phyloP scores from a whole-genome alignment of 106 monocot genomes.

The Dioscorea alata region DNA sequence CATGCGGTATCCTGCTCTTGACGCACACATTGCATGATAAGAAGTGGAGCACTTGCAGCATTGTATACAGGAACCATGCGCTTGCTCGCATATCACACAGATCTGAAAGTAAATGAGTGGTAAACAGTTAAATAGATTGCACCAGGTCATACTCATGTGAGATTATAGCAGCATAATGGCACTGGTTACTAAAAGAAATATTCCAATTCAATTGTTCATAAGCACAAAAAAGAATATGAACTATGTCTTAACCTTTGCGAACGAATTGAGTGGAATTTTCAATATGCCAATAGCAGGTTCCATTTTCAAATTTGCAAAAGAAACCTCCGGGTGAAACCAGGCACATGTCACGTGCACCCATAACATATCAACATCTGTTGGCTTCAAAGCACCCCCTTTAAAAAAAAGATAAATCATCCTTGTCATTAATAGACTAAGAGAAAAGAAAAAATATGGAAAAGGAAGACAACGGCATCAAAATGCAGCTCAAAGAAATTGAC shows the following conservation, averaged over 20 bases:
- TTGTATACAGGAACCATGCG: slow-evolving; percentile 90
- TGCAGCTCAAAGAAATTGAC: too few relatives aligned
- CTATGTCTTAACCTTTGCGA: slow-evolving; percentile 56
- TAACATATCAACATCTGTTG: slow-evolving; percentile 61
- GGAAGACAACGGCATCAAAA: neutral
- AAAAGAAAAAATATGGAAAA: neutral
- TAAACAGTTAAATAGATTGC: neutral
- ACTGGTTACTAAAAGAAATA: too few relatives aligned
- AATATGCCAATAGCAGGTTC: slow-evolving; percentile 93
- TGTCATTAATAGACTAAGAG: neutral
- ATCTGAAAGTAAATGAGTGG: slow-evolving; percentile 27
- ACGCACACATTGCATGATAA: slow-evolving; percentile 97
- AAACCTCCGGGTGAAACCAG: slow-evolving; percentile 92
- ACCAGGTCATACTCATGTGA: too few relatives aligned
- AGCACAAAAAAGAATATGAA: neutral
- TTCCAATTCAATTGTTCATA: neutral
- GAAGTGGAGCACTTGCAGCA: slow-evolving; percentile 80
- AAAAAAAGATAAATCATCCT: neutral
- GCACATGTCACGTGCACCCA: slow-evolving; percentile 99
- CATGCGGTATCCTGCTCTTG: slow-evolving; percentile 96
- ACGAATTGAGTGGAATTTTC: slow-evolving; percentile 63
- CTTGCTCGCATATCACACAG: slow-evolving; percentile 89
- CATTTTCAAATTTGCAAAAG: slow-evolving; percentile 75
- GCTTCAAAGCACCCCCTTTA: slow-evolving; percentile 93
- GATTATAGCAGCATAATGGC: too few relatives aligned